These are phyloP conservation scores for Candida dubliniensis DNA, from an alignment of 1,139 yeast species.

Conservation along the genomic window DNA sequence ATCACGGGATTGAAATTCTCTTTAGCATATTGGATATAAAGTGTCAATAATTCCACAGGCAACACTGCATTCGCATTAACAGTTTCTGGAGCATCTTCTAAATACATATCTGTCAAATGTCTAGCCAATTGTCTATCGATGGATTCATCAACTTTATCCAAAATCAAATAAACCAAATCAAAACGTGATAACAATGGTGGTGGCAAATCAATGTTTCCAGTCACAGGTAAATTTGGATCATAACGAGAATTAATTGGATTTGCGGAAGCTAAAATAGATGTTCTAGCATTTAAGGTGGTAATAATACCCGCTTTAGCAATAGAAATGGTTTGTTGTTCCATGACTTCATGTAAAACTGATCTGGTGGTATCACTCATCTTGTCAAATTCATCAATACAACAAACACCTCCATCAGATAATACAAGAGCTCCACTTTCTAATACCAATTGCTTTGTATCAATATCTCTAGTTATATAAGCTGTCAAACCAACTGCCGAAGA, in stretches of 20 bases:
- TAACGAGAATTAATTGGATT: conserved; percentile 97
- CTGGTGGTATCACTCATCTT: conserved; percentile 95
- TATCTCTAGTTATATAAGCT: conserved; percentile 92
- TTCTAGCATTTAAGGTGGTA: conserved; percentile 93
- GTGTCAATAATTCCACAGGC: conserved; percentile 83
- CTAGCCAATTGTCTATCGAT: conserved; percentile 84
- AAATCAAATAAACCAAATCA: conserved; percentile 86
- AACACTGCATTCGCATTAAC: conserved; percentile 66
- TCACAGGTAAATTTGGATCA: conserved; percentile 89
- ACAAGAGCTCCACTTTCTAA: conserved; percentile 96
- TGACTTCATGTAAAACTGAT: conserved; percentile 94
- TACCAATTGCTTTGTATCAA: conserved; percentile 89
- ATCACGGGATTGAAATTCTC: conserved; percentile 76
- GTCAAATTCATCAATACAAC: conserved; percentile 98
- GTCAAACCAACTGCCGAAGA: conserved; percentile 99
- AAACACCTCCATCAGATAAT: conserved; percentile 95
- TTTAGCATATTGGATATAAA: conserved; percentile 89
- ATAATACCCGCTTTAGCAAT: conserved; percentile 98
- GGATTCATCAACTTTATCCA: conserved; percentile 88
- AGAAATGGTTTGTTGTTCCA: conserved; percentile 98
- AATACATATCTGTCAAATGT: conserved; percentile 88
- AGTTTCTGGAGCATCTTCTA: conserved; percentile 81
- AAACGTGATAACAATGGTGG: conserved; percentile 94
- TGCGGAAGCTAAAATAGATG: conserved; percentile 93
- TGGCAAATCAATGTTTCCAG: conserved; percentile 92